Evolutionary conservation across 2,329 filamentous ascomycete species (phyloP).

Genomic region (Arthrobotrys megalospora): DNA sequence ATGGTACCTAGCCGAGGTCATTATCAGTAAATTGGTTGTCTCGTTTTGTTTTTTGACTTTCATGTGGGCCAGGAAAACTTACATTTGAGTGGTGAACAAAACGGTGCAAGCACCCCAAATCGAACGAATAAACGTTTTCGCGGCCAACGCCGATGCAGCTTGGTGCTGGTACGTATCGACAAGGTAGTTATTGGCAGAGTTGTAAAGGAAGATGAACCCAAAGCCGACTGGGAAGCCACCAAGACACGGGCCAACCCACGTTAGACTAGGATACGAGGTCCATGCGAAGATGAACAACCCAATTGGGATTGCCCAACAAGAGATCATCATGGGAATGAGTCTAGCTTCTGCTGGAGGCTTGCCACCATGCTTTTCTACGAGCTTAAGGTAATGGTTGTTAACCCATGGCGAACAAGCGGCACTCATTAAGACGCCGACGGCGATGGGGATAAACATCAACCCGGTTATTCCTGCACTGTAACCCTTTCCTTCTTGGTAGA

Average conservation of each 20-base stretch:
- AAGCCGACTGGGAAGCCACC: conserved; percentile 82
- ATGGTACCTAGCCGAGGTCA: conserved; percentile 67
- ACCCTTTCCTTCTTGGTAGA: conserved; percentile 85
- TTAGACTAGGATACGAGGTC: conserved; percentile 77
- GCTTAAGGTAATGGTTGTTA: conserved; percentile 83
- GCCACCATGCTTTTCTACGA: conserved; percentile 76
- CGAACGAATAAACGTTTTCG: conserved; percentile 83
- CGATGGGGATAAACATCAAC: conserved; percentile 88
- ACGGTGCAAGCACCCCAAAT: conserved; percentile 85
- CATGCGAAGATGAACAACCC: conserved; percentile 79
- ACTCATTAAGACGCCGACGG: conserved; percentile 79
- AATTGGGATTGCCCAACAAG: conserved; percentile 80
- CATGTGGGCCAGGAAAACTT: too few relatives aligned
- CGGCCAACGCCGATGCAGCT: conserved; percentile 84
- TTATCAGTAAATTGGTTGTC: conserved; percentile 17
- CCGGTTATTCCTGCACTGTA: conserved; percentile 82
- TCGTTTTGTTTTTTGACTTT: too few relatives aligned
- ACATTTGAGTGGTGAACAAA: conserved; percentile 88
- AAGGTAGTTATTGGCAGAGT: conserved; percentile 81
- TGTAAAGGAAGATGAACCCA: conserved; percentile 87
- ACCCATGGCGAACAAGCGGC: conserved; percentile 79
- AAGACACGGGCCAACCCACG: conserved; percentile 80
- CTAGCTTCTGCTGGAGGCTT: conserved; percentile 83
- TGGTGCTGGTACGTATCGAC: conserved; percentile 80
- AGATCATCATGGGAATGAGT: conserved; percentile 85